Evolutionary conservation across 345 rosid genomes (phyloP).

Genomic region (Arabidopsis thaliana): TAIR10.1 NC_003070.9:23981501-23982000

Average conservation of each 20-base stretch:
- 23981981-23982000: constrained; percentile 69
- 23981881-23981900: constrained; percentile 5
- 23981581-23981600: constrained; percentile 62
- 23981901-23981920: constrained; percentile 32
- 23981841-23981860: constrained; percentile 22
- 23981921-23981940: constrained; percentile 62
- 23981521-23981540: constrained; percentile 36
- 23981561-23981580: constrained; percentile 34
- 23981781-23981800: constrained; percentile 63
- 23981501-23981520: constrained; percentile 85
- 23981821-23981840: constrained; percentile 18
- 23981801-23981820: constrained; percentile 35
- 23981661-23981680: constrained; percentile 80
- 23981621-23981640: constrained; percentile 92
- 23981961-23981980: constrained; percentile 64
- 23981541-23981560: constrained; percentile 26
- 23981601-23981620: constrained; percentile 76
- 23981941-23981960: constrained; percentile 54
- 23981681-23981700: constrained; percentile 92
- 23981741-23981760: constrained; percentile 70
- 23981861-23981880: constrained; percentile 30
- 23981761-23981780: constrained; percentile 67
- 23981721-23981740: constrained; percentile 75
- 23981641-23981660: constrained; percentile 87
- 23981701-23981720: constrained; percentile 85